These are phyloP conservation scores for Peniophora sp. DNA, from an alignment of 1,284 basidiomycete genomes.

Conservation along the genomic window DNA sequence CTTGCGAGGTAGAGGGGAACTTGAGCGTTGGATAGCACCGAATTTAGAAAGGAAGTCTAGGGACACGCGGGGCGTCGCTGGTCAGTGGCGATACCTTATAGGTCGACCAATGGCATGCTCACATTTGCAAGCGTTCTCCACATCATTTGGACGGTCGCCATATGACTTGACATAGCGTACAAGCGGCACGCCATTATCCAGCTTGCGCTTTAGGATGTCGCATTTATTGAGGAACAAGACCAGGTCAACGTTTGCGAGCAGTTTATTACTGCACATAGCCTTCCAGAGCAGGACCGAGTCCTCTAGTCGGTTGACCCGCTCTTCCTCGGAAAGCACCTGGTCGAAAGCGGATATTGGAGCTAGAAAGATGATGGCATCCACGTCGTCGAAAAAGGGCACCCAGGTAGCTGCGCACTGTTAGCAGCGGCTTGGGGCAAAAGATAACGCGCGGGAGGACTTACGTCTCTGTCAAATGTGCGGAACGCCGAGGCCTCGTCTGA, in stretches of 20 bases:
- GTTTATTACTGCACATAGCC: slow-evolving; percentile 64
- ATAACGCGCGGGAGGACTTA: slow-evolving; percentile 15
- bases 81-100: not conserved
- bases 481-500: not conserved
- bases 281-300: slow-evolving; percentile 79
- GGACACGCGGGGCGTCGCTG: not conserved
- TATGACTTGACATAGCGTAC: slow-evolving; percentile 68
- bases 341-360: slow-evolving; percentile 77
- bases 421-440: slow-evolving; percentile 2
- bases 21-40: slow-evolving; percentile 68
- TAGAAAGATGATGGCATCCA: slow-evolving; percentile 74
- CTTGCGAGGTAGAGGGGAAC: slow-evolving; percentile 65
- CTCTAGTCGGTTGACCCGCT: slow-evolving; percentile 65
- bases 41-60: slow-evolving; percentile 71
- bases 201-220: slow-evolving; percentile 62
- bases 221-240: slow-evolving; percentile 79
- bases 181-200: slow-evolving; percentile 51
- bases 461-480: slow-evolving; percentile 18
- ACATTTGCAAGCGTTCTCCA: slow-evolving; percentile 69
- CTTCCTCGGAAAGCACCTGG: slow-evolving; percentile 65
- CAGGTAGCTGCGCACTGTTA: slow-evolving; percentile 39
- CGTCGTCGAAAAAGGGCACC: slow-evolving; percentile 72
- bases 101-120: slow-evolving; percentile 9
- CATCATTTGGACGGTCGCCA: slow-evolving; percentile 62
- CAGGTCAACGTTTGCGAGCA: slow-evolving; percentile 64